These are phyloP conservation scores for Oryza meyeriana DNA, from an alignment of 176 grass and related monocot species.

Conservation along the genomic window DNA sequence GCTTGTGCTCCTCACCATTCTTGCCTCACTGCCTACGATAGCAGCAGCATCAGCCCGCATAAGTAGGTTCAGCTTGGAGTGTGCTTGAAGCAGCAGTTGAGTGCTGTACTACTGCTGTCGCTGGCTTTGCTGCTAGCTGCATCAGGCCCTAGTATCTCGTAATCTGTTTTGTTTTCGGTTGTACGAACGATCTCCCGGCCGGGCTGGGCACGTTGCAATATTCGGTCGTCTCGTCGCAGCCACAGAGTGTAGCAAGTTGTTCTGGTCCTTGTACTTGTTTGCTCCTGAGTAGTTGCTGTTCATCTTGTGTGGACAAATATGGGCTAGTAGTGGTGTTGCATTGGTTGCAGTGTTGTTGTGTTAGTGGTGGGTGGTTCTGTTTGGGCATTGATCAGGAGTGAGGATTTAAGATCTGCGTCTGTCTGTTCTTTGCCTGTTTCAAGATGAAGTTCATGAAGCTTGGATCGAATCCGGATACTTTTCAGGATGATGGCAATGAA, in stretches of 20 bases:
- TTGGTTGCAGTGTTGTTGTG: slow-evolving; percentile 21
- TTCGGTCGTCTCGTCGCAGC: slow-evolving; percentile 34
- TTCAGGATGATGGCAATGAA: slow-evolving; percentile 76
- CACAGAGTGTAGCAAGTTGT: slow-evolving; percentile 6
- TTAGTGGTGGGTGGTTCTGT: not conserved
- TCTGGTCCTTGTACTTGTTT: slow-evolving; percentile 34
- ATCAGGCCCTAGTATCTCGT: slow-evolving; percentile 18
- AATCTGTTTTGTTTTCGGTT: slow-evolving; percentile 30
- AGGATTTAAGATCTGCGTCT: not conserved
- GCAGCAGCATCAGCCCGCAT: slow-evolving; percentile 47
- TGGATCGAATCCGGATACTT: slow-evolving; percentile 89
- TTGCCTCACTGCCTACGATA: slow-evolving; percentile 42
- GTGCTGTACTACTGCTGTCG: not conserved
- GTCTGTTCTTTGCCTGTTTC: slow-evolving; percentile 17
- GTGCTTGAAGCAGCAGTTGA: slow-evolving; percentile 29
- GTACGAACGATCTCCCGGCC: slow-evolving; percentile 46
- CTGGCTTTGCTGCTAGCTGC: not conserved
- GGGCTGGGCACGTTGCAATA: slow-evolving; percentile 47
- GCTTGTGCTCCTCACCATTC: slow-evolving; percentile 38
- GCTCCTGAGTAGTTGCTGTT: slow-evolving; percentile 17
- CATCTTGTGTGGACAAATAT: slow-evolving; percentile 15
- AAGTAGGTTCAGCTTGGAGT: slow-evolving; percentile 38
- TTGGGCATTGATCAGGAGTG: slow-evolving; percentile 10
- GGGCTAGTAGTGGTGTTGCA: slow-evolving; percentile 13
- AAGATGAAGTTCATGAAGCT: slow-evolving; percentile 99